Percentiles rank a stretch among this genome's conserved stretches.
phyloP scores from a whole-genome alignment of 805 yeast genomes.

The Candida koratica region DNA sequence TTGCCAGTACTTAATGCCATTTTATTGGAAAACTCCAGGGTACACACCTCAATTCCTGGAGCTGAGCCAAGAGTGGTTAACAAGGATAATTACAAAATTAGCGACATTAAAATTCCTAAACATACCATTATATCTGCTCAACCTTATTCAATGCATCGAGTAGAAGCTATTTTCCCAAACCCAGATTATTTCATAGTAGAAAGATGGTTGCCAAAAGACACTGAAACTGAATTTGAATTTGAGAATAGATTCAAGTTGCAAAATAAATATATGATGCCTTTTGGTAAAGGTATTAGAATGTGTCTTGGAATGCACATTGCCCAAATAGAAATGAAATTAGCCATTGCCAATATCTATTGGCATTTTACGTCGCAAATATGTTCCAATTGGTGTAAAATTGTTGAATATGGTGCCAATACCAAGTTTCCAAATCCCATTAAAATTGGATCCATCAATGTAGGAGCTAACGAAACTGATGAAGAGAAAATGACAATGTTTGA shows the following conservation, averaged over 20 bases:
- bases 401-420: slow-evolving; percentile 13
- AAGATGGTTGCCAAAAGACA: slow-evolving; percentile 50
- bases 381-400: slow-evolving; percentile 41
- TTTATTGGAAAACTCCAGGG: slow-evolving; percentile 54
- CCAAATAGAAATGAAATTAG: slow-evolving; percentile 58
- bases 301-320: slow-evolving; percentile 72
- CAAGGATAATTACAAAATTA: slow-evolving; percentile 21
- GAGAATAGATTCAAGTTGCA: slow-evolving; percentile 38
- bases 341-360: slow-evolving; percentile 51
- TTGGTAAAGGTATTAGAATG: slow-evolving; percentile 73
- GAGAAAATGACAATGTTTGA: slow-evolving; percentile 56
- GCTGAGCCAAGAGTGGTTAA: slow-evolving; percentile 58
- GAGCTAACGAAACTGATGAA: slow-evolving; percentile 32
- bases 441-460: slow-evolving; percentile 17
- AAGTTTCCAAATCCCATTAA: slow-evolving; percentile 17
- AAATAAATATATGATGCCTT: slow-evolving; percentile 57
- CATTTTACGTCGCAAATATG: slow-evolving; percentile 40
- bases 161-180: slow-evolving; percentile 44
- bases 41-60: slow-evolving; percentile 72
- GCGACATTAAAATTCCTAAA: slow-evolving; percentile 36
- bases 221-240: slow-evolving; percentile 32
- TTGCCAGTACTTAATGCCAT: slow-evolving; percentile 60
- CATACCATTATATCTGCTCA: slow-evolving; percentile 60
- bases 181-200: slow-evolving; percentile 55
- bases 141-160: slow-evolving; percentile 63